Evolutionary conservation across 257 asterid species (phyloP).

Genomic region (Solanum piurae): DNA sequence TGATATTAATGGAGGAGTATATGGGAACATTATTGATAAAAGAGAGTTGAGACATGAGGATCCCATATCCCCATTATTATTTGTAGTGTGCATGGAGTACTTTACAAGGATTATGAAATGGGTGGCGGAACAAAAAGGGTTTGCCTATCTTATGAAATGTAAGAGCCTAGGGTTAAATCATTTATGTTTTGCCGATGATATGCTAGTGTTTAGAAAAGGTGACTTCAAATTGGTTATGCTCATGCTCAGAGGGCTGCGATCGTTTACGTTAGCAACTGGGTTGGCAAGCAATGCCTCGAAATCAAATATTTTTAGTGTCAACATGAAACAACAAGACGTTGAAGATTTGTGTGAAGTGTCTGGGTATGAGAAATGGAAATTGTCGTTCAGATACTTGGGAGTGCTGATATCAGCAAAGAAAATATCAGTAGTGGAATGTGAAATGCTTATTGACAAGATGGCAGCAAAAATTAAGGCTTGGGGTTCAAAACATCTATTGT

Average conservation of each 20-base stretch:
- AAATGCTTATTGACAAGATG: not conserved
- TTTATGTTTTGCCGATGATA: not conserved
- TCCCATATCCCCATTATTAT: not conserved
- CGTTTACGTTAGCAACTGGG: not conserved
- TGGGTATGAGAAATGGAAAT: not conserved
- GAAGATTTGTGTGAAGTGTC: not conserved
- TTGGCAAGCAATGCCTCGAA: not conserved
- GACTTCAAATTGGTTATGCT: no score
- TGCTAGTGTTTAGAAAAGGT: no score
- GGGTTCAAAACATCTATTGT: not conserved
- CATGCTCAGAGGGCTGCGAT: not conserved
- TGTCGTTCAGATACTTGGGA: not conserved
- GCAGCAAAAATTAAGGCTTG: not conserved
- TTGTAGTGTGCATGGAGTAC: not conserved
- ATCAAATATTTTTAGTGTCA: not conserved
- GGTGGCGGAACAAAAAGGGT: not conserved
- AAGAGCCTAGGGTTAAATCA: not conserved
- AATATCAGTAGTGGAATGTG: not conserved
- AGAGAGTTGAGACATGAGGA: not conserved
- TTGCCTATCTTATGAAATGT: not conserved
- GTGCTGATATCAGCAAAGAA: not conserved
- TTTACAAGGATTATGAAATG: not conserved
- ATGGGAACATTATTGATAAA: not conserved
- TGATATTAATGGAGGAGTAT: not conserved
- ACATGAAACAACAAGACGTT: not conserved